A percentile compares a stretch with the other conserved stretches of the same genome.
These are phyloP conservation scores for Arctium lappa DNA, from an alignment of 129 eudicot genomes.

Conservation along the genomic window DNA sequence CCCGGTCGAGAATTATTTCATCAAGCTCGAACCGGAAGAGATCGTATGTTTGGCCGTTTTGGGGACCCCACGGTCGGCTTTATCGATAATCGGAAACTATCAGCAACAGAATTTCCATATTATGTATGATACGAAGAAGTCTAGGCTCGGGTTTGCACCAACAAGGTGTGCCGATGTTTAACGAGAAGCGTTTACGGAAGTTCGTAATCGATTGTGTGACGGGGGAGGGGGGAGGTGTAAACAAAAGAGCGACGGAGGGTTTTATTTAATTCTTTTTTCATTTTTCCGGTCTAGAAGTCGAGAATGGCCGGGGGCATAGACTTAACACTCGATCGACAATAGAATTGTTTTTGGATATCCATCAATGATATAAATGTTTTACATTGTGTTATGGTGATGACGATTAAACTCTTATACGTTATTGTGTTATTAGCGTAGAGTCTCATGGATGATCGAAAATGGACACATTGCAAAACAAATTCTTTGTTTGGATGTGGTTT, in stretches of 20 bases:
- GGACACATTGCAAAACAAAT: background rate
- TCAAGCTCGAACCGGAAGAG: slow-evolving; percentile 76
- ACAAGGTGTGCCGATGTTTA: slow-evolving; percentile 69
- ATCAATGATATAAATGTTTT: slow-evolving; percentile 11
- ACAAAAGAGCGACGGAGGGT: background rate
- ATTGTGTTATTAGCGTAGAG: background rate
- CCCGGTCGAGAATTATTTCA: slow-evolving; percentile 80
- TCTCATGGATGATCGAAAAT: background rate
- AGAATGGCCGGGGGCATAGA: slow-evolving; percentile 32
- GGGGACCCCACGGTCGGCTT: slow-evolving; percentile 64
- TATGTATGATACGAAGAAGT: slow-evolving; percentile 73
- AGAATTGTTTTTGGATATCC: slow-evolving; percentile 12
- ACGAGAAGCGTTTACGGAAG: background rate
- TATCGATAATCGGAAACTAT: slow-evolving; percentile 91
- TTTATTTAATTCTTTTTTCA: background rate
- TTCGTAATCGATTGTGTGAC: background rate
- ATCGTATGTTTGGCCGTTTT: slow-evolving; percentile 79
- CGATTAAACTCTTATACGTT: background rate
- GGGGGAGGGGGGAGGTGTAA: background rate
- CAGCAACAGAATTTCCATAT: slow-evolving; percentile 96
- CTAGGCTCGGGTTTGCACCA: slow-evolving; percentile 93
- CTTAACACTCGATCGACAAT: slow-evolving; percentile 25
- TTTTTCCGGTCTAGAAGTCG: slow-evolving; percentile 30
- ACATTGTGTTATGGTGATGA: background rate
- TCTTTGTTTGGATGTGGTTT: no score